Evolutionary conservation across 2,329 filamentous ascomycete genomes (phyloP), one percentile per base, ranked within the genome.

Genomic region (Fusarium marasasianum): DNA sequence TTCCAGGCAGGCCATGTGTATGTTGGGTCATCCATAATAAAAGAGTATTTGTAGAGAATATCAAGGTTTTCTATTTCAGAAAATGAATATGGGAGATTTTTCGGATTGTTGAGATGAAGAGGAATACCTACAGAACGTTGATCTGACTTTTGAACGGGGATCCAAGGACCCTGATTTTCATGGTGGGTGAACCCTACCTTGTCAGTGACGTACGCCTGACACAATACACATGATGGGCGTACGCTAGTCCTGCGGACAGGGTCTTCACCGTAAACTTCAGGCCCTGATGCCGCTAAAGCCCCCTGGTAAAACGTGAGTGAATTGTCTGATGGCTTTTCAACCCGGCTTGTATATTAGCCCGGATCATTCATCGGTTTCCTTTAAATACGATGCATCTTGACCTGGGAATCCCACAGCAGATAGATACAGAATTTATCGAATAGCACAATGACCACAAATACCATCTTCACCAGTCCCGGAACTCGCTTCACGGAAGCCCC

Each of bases 1-100:
- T 90, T 90, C 87, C 87, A 90, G 70, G 86, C 85, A 41, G 88
- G 88, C 88, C 87, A 90, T 72, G 83, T 81, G 76, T 80, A 82
- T 71, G 79, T 82, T 47, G 84, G 83, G 60, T 89, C 87, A 79
- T 89, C 87, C 87, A 90, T 89, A 14, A 10, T 20, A 0, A 15
- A 7, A 15, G 4, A 13, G 2, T 15, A 8, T 40, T 17, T 4
- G 6, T 8, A 17, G 15, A 29, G 11, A 17, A 5, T 22, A 1
- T 37, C 4, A 10, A 1, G 10, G 5, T 14, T 11, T 12, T 3
- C 4, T 11, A 6, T 8, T 10, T 22, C 3, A 14, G 0, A 24
- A 31, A 24, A 33, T 33, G 2, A 33, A 18, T 56, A 3, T 12
- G 0, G 6, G 24, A 29, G 24, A 13, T 9, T n/a, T n/a, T 15